These are phyloP conservation scores for Paramecium caudatum DNA, from an alignment of 73 alveolate genomes.

Conservation along the genomic window DNA sequence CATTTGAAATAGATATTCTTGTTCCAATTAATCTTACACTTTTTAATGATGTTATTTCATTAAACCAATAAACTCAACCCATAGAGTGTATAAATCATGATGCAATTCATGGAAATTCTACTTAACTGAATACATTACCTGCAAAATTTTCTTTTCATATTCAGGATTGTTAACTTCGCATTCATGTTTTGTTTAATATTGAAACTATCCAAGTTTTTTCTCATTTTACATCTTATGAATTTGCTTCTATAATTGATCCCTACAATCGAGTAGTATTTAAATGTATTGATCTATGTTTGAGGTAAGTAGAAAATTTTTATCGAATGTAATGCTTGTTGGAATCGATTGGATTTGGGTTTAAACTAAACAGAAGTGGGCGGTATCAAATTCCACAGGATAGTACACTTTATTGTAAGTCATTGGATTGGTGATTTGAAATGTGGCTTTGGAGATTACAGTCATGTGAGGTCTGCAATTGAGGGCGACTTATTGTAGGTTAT, in stretches of 20 bases:
- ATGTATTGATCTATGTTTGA: neutral
- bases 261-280: neutral
- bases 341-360: conserved; percentile 2
- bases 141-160: neutral
- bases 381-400: conserved; percentile 61
- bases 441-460: neutral
- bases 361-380: neutral
- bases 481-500: neutral
- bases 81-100: conserved; percentile 22
- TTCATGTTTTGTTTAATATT: neutral
- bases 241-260: neutral
- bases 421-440: neutral
- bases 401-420: neutral
- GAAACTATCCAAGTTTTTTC: neutral
- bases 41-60: neutral
- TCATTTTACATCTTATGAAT: neutral
- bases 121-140: neutral
- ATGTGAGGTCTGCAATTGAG: neutral
- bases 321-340: neutral
- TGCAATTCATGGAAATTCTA: conserved; percentile 4
- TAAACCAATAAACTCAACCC: neutral
- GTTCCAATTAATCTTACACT: neutral
- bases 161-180: neutral
- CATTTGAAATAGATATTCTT: neutral
- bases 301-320: neutral